Conservation (phyloP, 768 basidiomycete genomes). For the Podaxis sp. region DNA sequence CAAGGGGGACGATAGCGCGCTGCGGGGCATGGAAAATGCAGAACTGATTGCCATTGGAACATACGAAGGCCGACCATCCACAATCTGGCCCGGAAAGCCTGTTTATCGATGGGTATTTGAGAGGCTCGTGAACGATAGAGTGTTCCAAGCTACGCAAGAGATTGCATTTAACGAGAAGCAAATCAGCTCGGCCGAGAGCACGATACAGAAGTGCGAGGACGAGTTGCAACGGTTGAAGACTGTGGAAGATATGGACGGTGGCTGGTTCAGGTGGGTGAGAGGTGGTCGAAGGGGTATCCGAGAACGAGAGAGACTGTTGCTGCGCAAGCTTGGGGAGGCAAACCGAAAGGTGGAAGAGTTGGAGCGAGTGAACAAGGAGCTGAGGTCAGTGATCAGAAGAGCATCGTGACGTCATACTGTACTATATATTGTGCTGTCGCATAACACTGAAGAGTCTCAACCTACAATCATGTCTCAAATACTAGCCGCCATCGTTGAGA, state of each 20-base stretch:
- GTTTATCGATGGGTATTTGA: constrained; percentile 85
- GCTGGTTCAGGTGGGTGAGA: constrained; percentile 27
- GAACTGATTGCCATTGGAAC: constrained; percentile 83
- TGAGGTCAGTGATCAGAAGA: constrained; percentile 50
- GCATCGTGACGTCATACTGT: constrained; percentile 20
- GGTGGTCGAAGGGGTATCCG: constrained; percentile 47
- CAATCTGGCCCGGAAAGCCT: constrained; percentile 86
- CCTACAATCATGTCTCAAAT: constrained; percentile 14
- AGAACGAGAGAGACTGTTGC: constrained; percentile 60
- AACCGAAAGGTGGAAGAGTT: constrained; percentile 63
- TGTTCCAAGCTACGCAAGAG: constrained; percentile 80
- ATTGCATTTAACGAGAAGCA: constrained; percentile 73
- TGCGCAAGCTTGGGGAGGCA: constrained; percentile 70
- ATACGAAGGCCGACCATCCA: constrained; percentile 79
- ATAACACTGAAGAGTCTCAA: not conserved
- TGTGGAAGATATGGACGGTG: constrained; percentile 40
- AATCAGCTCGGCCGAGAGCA: constrained; percentile 54
- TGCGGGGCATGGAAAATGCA: constrained; percentile 84
- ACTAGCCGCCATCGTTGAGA: constrained; percentile 13
- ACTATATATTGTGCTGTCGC: constrained; percentile 11
- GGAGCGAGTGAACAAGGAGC: constrained; percentile 65
- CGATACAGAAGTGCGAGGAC: constrained; percentile 66
- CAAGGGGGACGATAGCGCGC: constrained; percentile 81
- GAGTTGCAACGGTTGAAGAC: constrained; percentile 73
- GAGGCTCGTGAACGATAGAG: constrained; percentile 67